Percentiles rank a stretch among this genome's conserved stretches.
These are phyloP conservation scores for Plantago major DNA, from an alignment of 257 asterid genomes.

Conservation along the genomic window DNA sequence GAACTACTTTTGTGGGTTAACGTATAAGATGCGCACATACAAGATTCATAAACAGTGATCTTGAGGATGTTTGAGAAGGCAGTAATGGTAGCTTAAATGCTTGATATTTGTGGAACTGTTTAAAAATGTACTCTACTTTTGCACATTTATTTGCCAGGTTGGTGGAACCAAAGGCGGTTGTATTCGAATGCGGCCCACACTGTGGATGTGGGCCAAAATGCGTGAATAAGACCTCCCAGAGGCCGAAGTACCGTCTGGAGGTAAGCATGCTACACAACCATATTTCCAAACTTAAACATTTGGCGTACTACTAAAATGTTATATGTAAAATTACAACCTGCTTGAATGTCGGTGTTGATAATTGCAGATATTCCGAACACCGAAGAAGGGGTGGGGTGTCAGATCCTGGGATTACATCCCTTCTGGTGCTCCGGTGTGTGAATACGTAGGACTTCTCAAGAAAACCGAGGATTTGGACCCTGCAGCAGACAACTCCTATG, in stretches of 20 bases:
- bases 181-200: slow-evolving; percentile 76
- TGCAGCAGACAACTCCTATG: slow-evolving; percentile 59
- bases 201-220: slow-evolving; percentile 78
- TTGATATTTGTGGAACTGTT: no score
- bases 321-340: no score
- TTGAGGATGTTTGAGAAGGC: no score
- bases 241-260: slow-evolving; percentile 56
- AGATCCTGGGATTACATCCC: slow-evolving; percentile 89
- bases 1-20: not conserved
- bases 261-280: slow-evolving; percentile 25
- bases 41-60: no score
- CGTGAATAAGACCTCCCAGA: slow-evolving; percentile 60
- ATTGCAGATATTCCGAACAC: slow-evolving; percentile 72
- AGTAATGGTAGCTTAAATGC: no score
- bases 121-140: not conserved
- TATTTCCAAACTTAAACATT: no score
- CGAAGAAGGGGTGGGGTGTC: slow-evolving; percentile 91
- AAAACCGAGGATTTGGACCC: slow-evolving; percentile 49
- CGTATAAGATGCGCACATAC: no score
- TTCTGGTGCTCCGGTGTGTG: slow-evolving; percentile 82
- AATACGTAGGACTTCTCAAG: slow-evolving; percentile 66
- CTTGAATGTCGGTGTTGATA: not conserved
- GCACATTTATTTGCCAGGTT: slow-evolving; percentile 31
- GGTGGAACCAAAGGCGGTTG: slow-evolving; percentile 78
- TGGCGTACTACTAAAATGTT: no score